These are phyloP conservation scores for Rhodamnia argentea DNA, from an alignment of 345 rosid genomes.

Conservation along the genomic window DNA sequence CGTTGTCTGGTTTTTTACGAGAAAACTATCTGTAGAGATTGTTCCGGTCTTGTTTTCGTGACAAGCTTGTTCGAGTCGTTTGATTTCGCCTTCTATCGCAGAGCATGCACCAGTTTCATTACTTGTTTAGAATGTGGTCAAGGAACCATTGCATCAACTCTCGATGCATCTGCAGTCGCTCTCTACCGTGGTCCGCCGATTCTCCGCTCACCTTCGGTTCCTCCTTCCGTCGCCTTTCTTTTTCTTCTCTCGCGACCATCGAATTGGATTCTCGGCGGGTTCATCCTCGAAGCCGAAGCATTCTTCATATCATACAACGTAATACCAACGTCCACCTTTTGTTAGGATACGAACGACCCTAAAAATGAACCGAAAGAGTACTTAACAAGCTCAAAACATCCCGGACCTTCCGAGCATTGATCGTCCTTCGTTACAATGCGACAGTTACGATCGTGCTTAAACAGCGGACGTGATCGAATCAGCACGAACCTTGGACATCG, in stretches of 20 bases:
- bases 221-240: background rate
- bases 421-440: background rate
- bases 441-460: background rate
- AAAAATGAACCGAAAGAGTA: background rate
- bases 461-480: background rate
- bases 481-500: background rate
- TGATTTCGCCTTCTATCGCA: background rate
- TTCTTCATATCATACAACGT: background rate
- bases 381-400: background rate
- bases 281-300: background rate
- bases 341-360: background rate
- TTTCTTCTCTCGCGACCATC: background rate
- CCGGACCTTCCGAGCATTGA: background rate
- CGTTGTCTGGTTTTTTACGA: background rate
- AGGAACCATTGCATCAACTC: no score
- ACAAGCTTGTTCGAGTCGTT: background rate
- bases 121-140: no score
- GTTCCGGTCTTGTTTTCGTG: background rate
- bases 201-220: background rate
- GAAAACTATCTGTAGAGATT: background rate
- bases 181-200: conserved; percentile 9
- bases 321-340: background rate
- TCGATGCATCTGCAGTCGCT: conserved; percentile 7
- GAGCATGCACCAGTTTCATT: no score
- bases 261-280: conserved; percentile 6